Conservation (phyloP, 176 grass and related monocot genomes). For the Zoysia pacifica region DNA sequence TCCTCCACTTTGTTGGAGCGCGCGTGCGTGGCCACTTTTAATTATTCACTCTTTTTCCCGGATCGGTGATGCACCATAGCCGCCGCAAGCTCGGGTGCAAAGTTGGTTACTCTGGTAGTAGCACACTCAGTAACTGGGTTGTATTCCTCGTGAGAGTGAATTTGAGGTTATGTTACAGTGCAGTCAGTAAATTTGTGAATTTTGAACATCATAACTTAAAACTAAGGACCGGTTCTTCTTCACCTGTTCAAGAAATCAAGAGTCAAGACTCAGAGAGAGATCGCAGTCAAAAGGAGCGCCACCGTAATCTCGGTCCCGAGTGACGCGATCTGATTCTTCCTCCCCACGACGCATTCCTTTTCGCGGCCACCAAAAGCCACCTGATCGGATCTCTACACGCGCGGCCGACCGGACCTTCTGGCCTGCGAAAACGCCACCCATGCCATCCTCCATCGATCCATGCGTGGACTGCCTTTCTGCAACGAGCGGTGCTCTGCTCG, state of each 20-base stretch:
- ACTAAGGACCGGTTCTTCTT: too few species aligned
- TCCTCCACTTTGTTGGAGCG: slow-evolving; percentile 24
- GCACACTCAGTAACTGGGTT: too few species aligned
- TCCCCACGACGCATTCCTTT: background rate
- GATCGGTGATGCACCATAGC: background rate
- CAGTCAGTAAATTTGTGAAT: too few species aligned
- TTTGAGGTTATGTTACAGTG: too few species aligned
- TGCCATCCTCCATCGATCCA: background rate
- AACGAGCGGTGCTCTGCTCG: slow-evolving; percentile 11
- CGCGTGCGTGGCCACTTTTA: background rate
- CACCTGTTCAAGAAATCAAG: too few species aligned
- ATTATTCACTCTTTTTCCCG: background rate
- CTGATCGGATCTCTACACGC: background rate
- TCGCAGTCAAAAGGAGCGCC: background rate
- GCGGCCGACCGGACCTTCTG: slow-evolving; percentile 36
- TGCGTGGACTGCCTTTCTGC: slow-evolving; percentile 2
- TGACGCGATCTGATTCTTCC: slow-evolving; percentile 11
- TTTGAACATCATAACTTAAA: too few species aligned
- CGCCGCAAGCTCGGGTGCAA: background rate
- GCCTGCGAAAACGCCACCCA: slow-evolving; percentile 31
- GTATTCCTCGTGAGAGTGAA: too few species aligned
- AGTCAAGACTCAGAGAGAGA: background rate
- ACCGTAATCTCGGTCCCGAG: slow-evolving; percentile 9
- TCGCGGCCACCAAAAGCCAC: slow-evolving; percentile 2
- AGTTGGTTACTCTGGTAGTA: background rate